Base-by-base conservation (phyloP, 2,329 filamentous ascomycete species). In the Talaromyces atroroseus region DNA sequence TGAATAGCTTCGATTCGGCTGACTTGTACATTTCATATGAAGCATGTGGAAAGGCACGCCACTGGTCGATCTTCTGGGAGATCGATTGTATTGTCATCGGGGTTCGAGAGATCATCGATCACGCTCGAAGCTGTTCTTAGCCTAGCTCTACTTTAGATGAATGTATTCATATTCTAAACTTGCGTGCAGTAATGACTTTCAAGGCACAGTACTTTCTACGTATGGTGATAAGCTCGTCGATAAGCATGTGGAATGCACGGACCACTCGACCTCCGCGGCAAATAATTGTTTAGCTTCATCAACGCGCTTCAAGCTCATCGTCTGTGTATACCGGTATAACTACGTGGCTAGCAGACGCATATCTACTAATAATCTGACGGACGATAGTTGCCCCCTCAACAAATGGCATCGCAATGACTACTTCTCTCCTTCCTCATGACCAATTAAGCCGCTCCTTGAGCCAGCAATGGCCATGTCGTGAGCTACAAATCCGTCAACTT, bases 391-490 rank as follows among this genome's bases (percentile, higher is more conserved):
- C 8, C 3, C 11, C 42, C 16, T 29, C 20, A 7, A 4, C 20
- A 52, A 52, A 52, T 52, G 50, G 24, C 21, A 26, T 23, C 49
- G 16, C 49, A 32, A 58, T 56, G 50, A 24, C 32, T n/a, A 11
- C 46, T 65, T 63, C 73, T 56, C 68, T 69, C 32, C 56, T 36
- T 7, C 40, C 2, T 44, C n/a, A 44, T 10, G 58, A 59, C 34
- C 68, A 75, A 23, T 59, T 74, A 52, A 61, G 65, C 40, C 60
- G 64, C 47, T 66, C 66, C n/a, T 57, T 76, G 54, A 69, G 69
- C 62, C 62, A 63, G 32, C 66, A 71, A 70, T 76, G 74, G 69
- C 74, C 74, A 12, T 77, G 74, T 63, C 70, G 76, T 52, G 71
- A 75, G 49, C 55, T 70, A 20, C 76, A 78, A 60, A 66, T 69